Evolutionary conservation across 2,329 filamentous ascomycete species (phyloP).

Genomic region (Rutstroemia sp.): DNA sequence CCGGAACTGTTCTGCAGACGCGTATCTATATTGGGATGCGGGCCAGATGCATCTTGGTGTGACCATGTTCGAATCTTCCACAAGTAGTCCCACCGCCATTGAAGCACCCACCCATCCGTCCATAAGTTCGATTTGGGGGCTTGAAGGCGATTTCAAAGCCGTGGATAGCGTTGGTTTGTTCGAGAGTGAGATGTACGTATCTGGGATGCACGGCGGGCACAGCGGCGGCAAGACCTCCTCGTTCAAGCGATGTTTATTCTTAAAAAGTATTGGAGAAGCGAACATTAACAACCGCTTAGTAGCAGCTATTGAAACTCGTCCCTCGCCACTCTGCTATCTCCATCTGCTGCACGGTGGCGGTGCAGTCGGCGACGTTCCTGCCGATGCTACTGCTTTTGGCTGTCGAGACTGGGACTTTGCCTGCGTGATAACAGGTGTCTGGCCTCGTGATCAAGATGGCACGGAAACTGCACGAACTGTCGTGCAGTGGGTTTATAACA

Average conservation of each 20-base stretch:
- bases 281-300: constrained; percentile 34
- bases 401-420: constrained; percentile 58
- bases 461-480: constrained; percentile 33
- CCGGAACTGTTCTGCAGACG: constrained; percentile 41
- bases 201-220: constrained; percentile 51
- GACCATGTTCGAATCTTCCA: constrained; percentile 39
- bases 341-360: constrained; percentile 55
- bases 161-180: constrained; percentile 47
- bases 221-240: constrained; percentile 49
- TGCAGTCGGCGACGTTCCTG: constrained; percentile 36
- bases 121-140: constrained; percentile 28
- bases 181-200: constrained; percentile 54
- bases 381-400: constrained; percentile 49
- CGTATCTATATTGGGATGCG: constrained; percentile 46
- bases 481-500: constrained; percentile 49
- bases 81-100: constrained; percentile 10
- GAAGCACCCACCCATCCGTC: constrained; percentile 8
- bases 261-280: constrained; percentile 38
- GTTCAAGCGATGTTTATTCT: constrained; percentile 58
- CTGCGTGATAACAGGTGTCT: constrained; percentile 56
- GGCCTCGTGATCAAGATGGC: constrained; percentile 46
- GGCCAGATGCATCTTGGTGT: constrained; percentile 42
- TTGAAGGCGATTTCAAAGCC: constrained; percentile 26
- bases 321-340: constrained; percentile 45
- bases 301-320: constrained; percentile 34